Evolutionary conservation across 495 filamentous ascomycete genomes (phyloP).

Genomic region (Cryomyces minteri): DNA sequence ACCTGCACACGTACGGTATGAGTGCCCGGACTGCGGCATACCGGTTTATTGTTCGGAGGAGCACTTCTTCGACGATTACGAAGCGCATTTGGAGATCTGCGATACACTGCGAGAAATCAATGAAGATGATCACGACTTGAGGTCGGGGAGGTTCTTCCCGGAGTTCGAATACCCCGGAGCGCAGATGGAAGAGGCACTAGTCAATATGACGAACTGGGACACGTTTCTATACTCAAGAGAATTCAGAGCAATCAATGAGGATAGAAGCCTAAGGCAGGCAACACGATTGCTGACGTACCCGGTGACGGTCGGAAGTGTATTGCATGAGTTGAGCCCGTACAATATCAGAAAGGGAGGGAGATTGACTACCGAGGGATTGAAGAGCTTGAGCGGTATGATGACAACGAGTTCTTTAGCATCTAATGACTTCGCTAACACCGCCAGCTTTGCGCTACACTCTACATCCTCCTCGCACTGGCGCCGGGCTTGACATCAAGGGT

Average conservation of each 20-base stretch:
- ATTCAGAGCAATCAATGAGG: conserved; percentile 74
- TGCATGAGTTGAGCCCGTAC: conserved; percentile 91
- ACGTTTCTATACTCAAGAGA: conserved; percentile 81
- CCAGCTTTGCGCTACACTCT: conserved; percentile 81
- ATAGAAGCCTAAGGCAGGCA: conserved; percentile 72
- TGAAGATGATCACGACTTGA: conserved; percentile 93
- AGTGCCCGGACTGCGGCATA: conserved; percentile 92
- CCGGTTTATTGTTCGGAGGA: conserved; percentile 83
- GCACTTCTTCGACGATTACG: conserved; percentile 91
- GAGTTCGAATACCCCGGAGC: conserved; percentile 81
- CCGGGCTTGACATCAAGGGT: conserved; percentile 53
- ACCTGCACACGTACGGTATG: conserved; percentile 69
- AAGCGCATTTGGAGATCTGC: conserved; percentile 77
- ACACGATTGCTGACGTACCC: conserved; percentile 90
- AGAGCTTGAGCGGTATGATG: conserved; percentile 71
- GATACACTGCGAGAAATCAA: conserved; percentile 83
- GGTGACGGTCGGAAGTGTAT: conserved; percentile 69
- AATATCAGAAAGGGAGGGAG: conserved; percentile 49
- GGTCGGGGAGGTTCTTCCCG: conserved; percentile 75
- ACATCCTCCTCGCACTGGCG: conserved; percentile 68
- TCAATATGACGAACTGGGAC: conserved; percentile 99
- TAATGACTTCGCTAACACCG: conserved; percentile 3
- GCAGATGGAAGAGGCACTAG: conserved; percentile 76
- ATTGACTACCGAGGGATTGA: conserved; percentile 71
- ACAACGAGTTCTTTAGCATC: background rate